phyloP scores from a whole-genome alignment of 768 basidiomycete genomes.

The Pilatotrama ljubarskyi region DNA sequence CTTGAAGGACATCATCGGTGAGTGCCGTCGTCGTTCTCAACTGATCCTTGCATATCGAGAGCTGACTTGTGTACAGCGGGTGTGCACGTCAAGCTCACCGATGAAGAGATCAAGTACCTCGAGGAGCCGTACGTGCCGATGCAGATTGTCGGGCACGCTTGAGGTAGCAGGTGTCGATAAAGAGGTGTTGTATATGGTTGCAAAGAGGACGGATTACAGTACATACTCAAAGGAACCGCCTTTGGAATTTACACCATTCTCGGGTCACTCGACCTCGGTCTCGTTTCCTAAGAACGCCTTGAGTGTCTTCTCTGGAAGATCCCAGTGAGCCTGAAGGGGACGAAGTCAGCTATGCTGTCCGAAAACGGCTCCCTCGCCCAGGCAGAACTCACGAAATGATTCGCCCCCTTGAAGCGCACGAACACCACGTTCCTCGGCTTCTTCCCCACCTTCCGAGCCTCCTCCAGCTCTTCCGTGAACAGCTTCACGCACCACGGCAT shows the following conservation, averaged over 20 bases:
- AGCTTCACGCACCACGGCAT: slow-evolving; percentile 1
- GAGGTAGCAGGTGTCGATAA: no score
- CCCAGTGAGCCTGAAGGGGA: neutral
- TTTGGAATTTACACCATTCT: neutral
- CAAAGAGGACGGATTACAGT: no score
- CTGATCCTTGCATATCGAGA: no score
- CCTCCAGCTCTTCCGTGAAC: slow-evolving; percentile 3
- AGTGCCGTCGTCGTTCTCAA: no score
- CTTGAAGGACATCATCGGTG: slow-evolving; percentile 40
- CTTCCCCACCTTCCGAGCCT: neutral
- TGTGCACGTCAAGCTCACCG: slow-evolving; percentile 45
- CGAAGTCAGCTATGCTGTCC: neutral
- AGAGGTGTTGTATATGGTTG: no score
- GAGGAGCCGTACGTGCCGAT: slow-evolving; percentile 53
- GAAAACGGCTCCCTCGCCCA: neutral
- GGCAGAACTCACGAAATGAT: slow-evolving; percentile 14
- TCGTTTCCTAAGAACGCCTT: neutral
- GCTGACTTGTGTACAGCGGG: no score
- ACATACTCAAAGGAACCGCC: no score
- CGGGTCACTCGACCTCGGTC: neutral
- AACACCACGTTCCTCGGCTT: neutral
- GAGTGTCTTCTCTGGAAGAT: slow-evolving; percentile 3
- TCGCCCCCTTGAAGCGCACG: slow-evolving; percentile 6
- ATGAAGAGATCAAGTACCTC: slow-evolving; percentile 58
- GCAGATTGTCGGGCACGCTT: slow-evolving; percentile 24